Evolutionary conservation across 2,329 filamentous ascomycete genomes (phyloP), one percentile per base, ranked within the genome.

Genomic region (Peltaster fructicola): DNA sequence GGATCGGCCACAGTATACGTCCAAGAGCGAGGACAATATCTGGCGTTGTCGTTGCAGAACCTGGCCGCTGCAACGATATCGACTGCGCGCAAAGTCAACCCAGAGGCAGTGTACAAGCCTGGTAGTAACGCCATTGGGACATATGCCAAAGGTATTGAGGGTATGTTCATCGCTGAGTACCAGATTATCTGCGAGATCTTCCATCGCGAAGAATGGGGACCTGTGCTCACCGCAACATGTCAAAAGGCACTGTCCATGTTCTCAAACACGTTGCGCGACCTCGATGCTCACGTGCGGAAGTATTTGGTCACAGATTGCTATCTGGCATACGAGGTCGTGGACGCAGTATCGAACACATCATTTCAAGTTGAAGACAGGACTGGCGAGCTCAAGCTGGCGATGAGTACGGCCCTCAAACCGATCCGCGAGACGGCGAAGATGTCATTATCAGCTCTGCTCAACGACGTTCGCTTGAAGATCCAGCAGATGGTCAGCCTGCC

Each of bases 301-400:
- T 84, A 93, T 44, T 57, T 93, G 18, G 68, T 72, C 37, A 92
- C 81, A 0, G 88, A 98, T 49, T 95, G 85, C 51, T 95, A 80
- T 48, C 65, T 98, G 23, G 82, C 82, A 6, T 98, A 91, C 48
- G 88, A 98, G 47, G 79, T 95, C 15, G 79, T 90, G 15, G 85
- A 92, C 41, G 79, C 93, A 31, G 70, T 95, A 22, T 78, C 80
- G 1, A 66, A 65, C 8, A 62, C 92, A 23, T 82, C 81, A 3
- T 73, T 73, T 28, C 73, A 75, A 18, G 57, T 98, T 4, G 85
- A 92, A 34, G 65, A 68, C 4, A 72, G 75, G 32, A 91, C 82
- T 0, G 81, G 81, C 2, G 81, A 92, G 42, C 62, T 93, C 30
- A 92, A 92, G 47, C 61, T 68, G 15, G 67, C 80, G 5, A 68